Evolutionary conservation across 495 filamentous ascomycete genomes (phyloP).

Genomic region (Aspergillus homomorphus): DNA sequence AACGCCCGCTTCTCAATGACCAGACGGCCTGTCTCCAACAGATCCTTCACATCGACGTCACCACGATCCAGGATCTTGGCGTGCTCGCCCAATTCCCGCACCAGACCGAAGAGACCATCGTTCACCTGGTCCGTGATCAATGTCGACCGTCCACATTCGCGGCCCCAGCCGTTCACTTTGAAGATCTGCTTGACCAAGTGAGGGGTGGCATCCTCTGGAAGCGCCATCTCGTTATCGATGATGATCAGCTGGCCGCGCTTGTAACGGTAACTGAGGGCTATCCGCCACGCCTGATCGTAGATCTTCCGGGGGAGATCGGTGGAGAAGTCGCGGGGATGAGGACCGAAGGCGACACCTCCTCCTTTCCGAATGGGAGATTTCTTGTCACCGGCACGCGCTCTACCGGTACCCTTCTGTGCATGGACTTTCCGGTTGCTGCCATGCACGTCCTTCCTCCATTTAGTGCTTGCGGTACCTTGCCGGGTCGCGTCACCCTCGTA

Average conservation of each 20-base stretch:
- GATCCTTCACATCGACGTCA: slow-evolving; percentile 91
- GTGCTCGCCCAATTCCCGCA: slow-evolving; percentile 59
- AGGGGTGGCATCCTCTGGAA: slow-evolving; percentile 50
- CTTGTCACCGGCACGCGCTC: slow-evolving; percentile 72
- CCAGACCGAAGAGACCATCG: slow-evolving; percentile 39
- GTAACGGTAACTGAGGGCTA: slow-evolving; percentile 88
- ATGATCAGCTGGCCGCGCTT: slow-evolving; percentile 80
- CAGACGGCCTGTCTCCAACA: slow-evolving; percentile 77
- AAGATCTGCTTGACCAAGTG: slow-evolving; percentile 65
- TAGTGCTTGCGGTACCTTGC: slow-evolving; percentile 80
- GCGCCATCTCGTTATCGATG: slow-evolving; percentile 66
- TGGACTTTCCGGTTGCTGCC: slow-evolving; percentile 75
- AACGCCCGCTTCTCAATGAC: slow-evolving; percentile 84
- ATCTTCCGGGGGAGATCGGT: slow-evolving; percentile 81
- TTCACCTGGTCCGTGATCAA: slow-evolving; percentile 61
- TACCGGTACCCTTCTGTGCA: slow-evolving; percentile 81
- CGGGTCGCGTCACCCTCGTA: slow-evolving; percentile 90
- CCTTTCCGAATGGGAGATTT: slow-evolving; percentile 81
- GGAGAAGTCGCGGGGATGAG: slow-evolving; percentile 83
- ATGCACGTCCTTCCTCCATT: slow-evolving; percentile 79
- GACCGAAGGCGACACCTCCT: slow-evolving; percentile 83
- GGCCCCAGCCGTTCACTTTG: slow-evolving; percentile 67
- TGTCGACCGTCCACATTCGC: slow-evolving; percentile 65
- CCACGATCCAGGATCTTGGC: slow-evolving; percentile 62
- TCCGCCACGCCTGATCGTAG: slow-evolving; percentile 95